Evolutionary conservation across 164 flowering plant species (phyloP).

Genomic region (Magnolia changhungtana): DNA sequence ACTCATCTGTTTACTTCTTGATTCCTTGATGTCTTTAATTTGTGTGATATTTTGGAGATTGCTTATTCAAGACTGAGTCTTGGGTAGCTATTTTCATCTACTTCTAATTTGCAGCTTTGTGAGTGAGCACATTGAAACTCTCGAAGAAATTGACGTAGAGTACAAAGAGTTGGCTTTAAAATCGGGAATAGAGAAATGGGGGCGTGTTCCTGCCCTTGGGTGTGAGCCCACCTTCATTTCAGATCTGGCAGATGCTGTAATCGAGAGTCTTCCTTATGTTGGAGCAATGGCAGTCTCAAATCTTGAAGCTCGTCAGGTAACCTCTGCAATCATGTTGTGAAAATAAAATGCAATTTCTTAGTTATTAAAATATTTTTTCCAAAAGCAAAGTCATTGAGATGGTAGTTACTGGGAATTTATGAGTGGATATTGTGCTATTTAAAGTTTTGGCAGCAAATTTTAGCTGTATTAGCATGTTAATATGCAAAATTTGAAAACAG

Average conservation of each 20-base stretch:
- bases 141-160: constrained; percentile 97
- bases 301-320: constrained; percentile 94
- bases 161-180: constrained; percentile 89
- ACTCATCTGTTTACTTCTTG: neutral
- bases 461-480: too few relatives aligned
- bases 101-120: constrained; percentile 64
- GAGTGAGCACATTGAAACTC: constrained; percentile 96
- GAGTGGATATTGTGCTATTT: too few relatives aligned
- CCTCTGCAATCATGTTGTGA: neutral
- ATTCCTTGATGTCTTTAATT: neutral
- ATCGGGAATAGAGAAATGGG: constrained; percentile 93
- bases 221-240: constrained; percentile 90
- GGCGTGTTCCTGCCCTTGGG: constrained; percentile 95
- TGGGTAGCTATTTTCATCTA: neutral
- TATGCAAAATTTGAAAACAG: too few relatives aligned
- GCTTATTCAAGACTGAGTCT: constrained; percentile 6
- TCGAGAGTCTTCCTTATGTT: constrained; percentile 94
- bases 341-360: neutral
- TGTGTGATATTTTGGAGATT: neutral
- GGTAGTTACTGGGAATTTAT: too few relatives aligned
- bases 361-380: neutral
- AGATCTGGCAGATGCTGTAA: constrained; percentile 97
- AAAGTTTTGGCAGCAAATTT: too few relatives aligned
- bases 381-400: too few relatives aligned
- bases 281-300: constrained; percentile 98